Evolutionary conservation across 2,329 filamentous ascomycete genomes (phyloP).

Genomic region (Stachybotrys chartarum): DNA sequence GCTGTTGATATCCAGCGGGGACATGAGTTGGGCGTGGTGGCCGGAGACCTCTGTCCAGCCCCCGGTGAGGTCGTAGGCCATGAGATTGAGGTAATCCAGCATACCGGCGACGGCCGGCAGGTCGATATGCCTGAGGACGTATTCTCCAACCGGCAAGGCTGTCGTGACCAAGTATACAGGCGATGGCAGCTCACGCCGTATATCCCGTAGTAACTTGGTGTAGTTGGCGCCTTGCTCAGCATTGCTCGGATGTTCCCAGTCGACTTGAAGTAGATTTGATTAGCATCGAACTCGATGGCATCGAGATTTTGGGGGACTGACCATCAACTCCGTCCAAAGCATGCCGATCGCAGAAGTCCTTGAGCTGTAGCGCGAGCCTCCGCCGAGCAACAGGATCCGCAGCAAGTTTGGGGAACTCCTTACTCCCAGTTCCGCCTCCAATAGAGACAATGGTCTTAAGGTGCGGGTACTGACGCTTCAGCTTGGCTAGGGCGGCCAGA

Average conservation of each 20-base stretch:
- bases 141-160: conserved; percentile 56
- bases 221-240: conserved; percentile 49
- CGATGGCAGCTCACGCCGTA: conserved; percentile 47
- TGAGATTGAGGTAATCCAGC: conserved; percentile 59
- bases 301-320: conserved; percentile 18
- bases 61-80: conserved; percentile 63
- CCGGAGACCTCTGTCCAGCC: conserved; percentile 54
- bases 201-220: conserved; percentile 44
- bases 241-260: conserved; percentile 60
- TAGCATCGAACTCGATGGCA: background rate
- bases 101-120: conserved; percentile 40
- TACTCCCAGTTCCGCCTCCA: conserved; percentile 57
- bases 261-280: conserved; percentile 35
- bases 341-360: conserved; percentile 47
- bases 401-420: conserved; percentile 53
- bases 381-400: conserved; percentile 36
- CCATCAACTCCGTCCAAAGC: conserved; percentile 58
- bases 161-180: conserved; percentile 52
- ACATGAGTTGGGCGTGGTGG: conserved; percentile 56
- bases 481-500: conserved; percentile 48
- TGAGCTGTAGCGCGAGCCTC: conserved; percentile 47
- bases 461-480: conserved; percentile 49
- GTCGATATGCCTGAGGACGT: conserved; percentile 54
- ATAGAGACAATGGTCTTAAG: conserved; percentile 57
- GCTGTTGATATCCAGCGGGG: conserved; percentile 21